Base-by-base conservation (phyloP, 805 yeast species). In the Metschnikowia continentalis region DNA sequence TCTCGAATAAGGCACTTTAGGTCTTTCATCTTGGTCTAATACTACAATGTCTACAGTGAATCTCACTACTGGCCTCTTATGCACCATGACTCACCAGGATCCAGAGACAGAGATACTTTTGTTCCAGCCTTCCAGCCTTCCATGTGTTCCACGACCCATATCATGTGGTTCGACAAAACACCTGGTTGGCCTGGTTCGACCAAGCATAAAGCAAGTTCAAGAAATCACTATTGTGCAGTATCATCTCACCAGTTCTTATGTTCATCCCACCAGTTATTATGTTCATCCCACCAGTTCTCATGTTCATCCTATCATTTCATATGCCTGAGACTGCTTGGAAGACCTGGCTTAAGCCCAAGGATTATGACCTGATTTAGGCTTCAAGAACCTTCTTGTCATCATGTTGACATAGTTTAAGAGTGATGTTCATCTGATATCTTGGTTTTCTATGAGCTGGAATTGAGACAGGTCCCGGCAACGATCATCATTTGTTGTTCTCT, bases 101-200 rank as follows among this genome's bases (percentile, higher is more conserved):
- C 49, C 2, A 71, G 72, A 15, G 75, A 70, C 51, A 60, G 71
- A 36, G 75, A 70, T 40, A 68, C 74, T 1, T 64, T 67, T 49
- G 62, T 67, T 8, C 72, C 74, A 10, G 74, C 75, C 3, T 67
- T 8, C 72, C 74, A 10, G 74, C 75, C 3, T 68, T 73, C 42
- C 67, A 66, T 45, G 67, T 64, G 6, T 62, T 70, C 50, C 53
- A 67, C 33, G 69, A 71, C 49, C 61, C 64, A 8, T 70, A 69
- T 53, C 69, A 72, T 48, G 43, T 55, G 19, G 63, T 51, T 4
- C 49, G 35, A 17, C 43, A 66, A 10, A 67, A 62, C 6, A 47
- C 64, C 1, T 59, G 63, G 65, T 50, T 60, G 35, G 65, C 59
- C 3, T 63, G 65, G 1, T 62, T 56, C 46, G 19, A 43, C 32